A percentile compares a stretch with the other conserved stretches of the same genome.
Conservation (phyloP, 768 basidiomycete species). For the Tylopilus intermedius region DNA sequence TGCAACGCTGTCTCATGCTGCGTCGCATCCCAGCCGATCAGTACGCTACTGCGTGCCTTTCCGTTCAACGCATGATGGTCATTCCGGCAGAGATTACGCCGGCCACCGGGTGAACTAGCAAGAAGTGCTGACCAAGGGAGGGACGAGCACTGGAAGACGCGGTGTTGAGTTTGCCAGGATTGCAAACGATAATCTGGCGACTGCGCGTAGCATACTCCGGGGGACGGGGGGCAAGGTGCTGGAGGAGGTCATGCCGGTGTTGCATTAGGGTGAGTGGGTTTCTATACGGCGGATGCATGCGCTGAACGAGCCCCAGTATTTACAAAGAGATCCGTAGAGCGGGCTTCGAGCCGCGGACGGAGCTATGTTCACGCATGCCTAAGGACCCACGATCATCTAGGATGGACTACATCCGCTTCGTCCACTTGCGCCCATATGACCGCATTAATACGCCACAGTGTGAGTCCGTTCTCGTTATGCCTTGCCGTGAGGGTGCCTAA, state of each 20-base stretch:
- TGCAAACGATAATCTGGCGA: constrained; percentile 75
- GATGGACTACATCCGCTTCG: constrained; percentile 84
- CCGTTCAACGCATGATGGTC: constrained; percentile 74
- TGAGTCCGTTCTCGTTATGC: constrained; percentile 25
- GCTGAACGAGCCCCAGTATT: constrained; percentile 75
- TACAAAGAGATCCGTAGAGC: constrained; percentile 75
- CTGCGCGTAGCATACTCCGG: constrained; percentile 68
- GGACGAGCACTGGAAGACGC: constrained; percentile 61
- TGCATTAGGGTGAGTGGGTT: constrained; percentile 56
- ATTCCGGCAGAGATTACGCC: constrained; percentile 82
- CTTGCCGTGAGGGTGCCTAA: constrained; percentile 23
- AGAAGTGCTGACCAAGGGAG: constrained; percentile 61
- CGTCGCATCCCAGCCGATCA: constrained; percentile 73
- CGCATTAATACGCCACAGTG: constrained; percentile 75
- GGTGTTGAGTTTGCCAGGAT: constrained; percentile 74
- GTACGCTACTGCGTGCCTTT: constrained; percentile 68
- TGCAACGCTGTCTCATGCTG: constrained; percentile 63
- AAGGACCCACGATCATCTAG: constrained; percentile 33
- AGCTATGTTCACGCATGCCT: neutral
- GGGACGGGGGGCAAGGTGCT: constrained; percentile 52
- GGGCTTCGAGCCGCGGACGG: constrained; percentile 66
- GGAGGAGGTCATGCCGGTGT: constrained; percentile 59
- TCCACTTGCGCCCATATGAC: constrained; percentile 89
- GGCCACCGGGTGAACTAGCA: constrained; percentile 75
- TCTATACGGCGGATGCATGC: too few species aligned